phyloP scores from a whole-genome alignment of 805 yeast species.

The Yarrowia divulgata region DNA sequence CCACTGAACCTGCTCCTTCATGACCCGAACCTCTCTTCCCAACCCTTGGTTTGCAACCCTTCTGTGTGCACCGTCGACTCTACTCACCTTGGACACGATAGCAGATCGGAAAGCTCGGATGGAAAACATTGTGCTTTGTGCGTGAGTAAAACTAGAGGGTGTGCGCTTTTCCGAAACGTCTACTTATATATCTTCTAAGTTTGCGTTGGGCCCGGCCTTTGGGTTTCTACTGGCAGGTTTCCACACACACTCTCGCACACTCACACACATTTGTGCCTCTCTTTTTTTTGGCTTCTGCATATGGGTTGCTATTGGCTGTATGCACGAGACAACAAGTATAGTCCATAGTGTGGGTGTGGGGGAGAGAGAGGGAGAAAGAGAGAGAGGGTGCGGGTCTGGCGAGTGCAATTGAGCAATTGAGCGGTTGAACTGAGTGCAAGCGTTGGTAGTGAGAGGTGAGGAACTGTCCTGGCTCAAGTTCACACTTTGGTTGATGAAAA shows the following conservation, averaged over 20 bases:
- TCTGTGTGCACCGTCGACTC: not conserved
- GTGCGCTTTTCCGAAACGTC: not conserved
- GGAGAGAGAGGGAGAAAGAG: not conserved
- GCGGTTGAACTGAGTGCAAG: too few relatives aligned
- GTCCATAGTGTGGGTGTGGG: not conserved
- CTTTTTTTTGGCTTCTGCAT: conserved; percentile 29
- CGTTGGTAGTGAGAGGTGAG: too few relatives aligned
- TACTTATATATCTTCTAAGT: conserved; percentile 39
- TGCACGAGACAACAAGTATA: not conserved
- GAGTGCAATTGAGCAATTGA: too few relatives aligned
- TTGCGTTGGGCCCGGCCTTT: conserved; percentile 27
- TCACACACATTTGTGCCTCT: not conserved
- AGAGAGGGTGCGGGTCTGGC: not conserved
- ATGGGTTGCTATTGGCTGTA: conserved; percentile 37
- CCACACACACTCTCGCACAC: too few relatives aligned
- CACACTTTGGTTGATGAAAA: too few relatives aligned
- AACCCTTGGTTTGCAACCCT: not conserved
- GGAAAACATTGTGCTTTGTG: conserved; percentile 33
- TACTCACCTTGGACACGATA: conserved; percentile 38
- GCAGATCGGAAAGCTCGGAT: conserved; percentile 33
- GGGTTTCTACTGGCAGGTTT: not conserved
- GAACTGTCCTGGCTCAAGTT: too few relatives aligned
- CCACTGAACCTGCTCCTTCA: not conserved
- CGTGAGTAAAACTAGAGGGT: not conserved
- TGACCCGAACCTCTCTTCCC: conserved; percentile 20